Evolutionary conservation across 139 green algal species (phyloP).

Genomic region (Tetraselmis striata): DNA sequence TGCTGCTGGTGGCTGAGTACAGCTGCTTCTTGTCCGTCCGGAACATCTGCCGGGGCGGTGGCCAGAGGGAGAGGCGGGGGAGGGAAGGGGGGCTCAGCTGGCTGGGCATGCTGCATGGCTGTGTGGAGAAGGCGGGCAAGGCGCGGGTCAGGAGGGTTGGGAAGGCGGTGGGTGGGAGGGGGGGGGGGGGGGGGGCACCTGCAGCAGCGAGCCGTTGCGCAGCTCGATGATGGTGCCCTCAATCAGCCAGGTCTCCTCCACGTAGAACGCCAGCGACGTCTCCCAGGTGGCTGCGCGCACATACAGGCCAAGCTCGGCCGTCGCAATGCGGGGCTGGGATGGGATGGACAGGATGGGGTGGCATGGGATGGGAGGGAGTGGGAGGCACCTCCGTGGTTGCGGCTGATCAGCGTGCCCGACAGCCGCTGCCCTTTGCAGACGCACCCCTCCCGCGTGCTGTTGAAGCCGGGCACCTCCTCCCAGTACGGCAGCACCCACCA

Average conservation of each 20-base stretch:
- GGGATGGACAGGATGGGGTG: no score
- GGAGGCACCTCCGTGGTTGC: not conserved
- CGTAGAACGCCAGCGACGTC: not conserved
- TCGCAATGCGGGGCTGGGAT: no score
- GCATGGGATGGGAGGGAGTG: no score
- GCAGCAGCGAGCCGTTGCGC: not conserved
- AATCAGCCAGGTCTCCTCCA: slow-evolving; percentile 10
- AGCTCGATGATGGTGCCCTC: slow-evolving; percentile 12
- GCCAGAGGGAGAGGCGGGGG: no score
- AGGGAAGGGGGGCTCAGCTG: no score
- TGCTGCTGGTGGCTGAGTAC: not conserved
- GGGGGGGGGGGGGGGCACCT: no score
- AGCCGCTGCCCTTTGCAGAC: slow-evolving; percentile 1
- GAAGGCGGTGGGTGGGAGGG: no score
- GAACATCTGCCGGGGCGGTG: no score
- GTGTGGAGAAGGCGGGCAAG: no score
- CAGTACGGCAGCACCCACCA: slow-evolving; percentile 8
- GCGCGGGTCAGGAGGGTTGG: no score
- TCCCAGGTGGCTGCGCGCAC: not conserved
- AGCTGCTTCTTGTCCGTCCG: not conserved
- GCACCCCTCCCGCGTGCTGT: not conserved
- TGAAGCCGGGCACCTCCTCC: slow-evolving; percentile 5
- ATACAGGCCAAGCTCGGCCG: no score
- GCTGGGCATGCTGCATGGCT: no score
- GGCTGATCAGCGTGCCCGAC: slow-evolving; percentile 5